Conservation (phyloP, 306 rosid genomes). For the Cucurbita ficifolia region DNA sequence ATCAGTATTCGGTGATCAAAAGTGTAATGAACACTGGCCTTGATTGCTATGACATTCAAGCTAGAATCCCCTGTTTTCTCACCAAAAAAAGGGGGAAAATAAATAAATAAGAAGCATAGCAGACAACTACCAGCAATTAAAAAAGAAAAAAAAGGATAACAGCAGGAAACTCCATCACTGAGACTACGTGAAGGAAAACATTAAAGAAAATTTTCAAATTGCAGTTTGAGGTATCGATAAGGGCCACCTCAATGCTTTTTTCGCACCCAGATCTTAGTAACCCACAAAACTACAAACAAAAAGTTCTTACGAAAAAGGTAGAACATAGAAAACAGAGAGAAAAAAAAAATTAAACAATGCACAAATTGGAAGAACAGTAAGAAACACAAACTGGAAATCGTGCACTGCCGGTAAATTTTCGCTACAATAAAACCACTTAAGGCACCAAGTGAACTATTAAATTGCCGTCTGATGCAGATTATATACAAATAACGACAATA, state of each 20-base stretch:
- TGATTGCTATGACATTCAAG: slow-evolving; percentile 62
- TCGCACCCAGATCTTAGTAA: background rate
- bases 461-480: background rate
- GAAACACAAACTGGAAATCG: background rate
- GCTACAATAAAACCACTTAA: background rate
- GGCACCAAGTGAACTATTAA: background rate
- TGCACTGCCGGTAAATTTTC: background rate
- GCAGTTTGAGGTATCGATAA: background rate
- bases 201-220: background rate
- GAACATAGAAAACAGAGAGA: background rate
- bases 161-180: background rate
- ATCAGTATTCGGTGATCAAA: slow-evolving; percentile 55
- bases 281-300: background rate
- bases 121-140: background rate
- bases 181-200: background rate
- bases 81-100: slow-evolving; percentile 8
- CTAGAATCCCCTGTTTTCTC: slow-evolving; percentile 51
- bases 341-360: background rate
- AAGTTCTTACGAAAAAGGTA: background rate
- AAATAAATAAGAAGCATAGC: background rate
- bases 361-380: background rate
- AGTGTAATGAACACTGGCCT: slow-evolving; percentile 79
- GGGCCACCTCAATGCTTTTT: background rate
- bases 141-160: background rate
- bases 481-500: background rate